These are phyloP conservation scores for Secale cereale DNA, from an alignment of 176 grass and related monocot species.

Conservation along the genomic window DNA sequence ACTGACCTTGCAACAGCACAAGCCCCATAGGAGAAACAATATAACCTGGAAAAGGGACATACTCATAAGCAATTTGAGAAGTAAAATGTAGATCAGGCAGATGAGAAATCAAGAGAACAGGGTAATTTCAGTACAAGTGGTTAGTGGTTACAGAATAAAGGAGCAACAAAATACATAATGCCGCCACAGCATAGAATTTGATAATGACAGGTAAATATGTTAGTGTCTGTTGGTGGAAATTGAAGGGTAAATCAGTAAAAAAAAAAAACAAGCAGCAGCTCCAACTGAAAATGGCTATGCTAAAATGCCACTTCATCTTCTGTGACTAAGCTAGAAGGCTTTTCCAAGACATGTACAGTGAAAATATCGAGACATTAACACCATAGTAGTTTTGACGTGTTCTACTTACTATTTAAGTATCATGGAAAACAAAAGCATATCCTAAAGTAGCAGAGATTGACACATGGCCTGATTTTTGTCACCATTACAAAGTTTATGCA, in stretches of 20 bases:
- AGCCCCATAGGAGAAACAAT: conserved; percentile 88
- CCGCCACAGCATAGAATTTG: background rate
- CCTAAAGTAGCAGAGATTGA: background rate
- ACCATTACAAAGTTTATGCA: background rate
- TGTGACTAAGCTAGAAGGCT: background rate
- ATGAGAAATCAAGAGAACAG: background rate
- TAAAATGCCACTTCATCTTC: background rate
- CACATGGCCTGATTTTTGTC: background rate
- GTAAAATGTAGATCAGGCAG: background rate
- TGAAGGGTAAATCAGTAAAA: background rate
- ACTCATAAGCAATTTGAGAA: background rate
- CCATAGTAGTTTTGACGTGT: background rate
- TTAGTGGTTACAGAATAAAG: background rate
- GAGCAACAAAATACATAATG: background rate
- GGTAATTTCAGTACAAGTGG: background rate
- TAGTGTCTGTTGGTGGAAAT: background rate
- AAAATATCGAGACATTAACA: background rate
- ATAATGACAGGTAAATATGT: background rate
- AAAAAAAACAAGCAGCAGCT: conserved; percentile 20
- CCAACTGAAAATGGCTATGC: background rate
- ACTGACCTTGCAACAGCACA: conserved; percentile 91
- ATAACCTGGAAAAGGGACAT: conserved; percentile 50
- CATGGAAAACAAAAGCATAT: background rate
- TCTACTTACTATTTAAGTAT: background rate
- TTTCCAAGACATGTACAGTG: background rate